Evolutionary conservation across 2,329 filamentous ascomycete genomes (phyloP).

Genomic region (Mycosphaerella sp.): DNA sequence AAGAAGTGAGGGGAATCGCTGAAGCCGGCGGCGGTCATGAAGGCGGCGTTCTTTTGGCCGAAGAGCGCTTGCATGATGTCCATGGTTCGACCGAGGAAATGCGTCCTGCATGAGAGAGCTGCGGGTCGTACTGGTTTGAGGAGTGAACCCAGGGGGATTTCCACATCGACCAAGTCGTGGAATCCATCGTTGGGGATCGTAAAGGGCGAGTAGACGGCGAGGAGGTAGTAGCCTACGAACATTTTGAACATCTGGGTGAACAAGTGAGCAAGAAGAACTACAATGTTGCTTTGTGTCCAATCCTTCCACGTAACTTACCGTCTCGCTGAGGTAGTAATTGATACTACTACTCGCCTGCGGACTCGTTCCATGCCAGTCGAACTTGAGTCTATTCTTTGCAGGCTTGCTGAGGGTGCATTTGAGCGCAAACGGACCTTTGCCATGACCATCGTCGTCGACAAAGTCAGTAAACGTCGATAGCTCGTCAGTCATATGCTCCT

Average conservation of each 20-base stretch:
- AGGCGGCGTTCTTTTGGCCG: conserved; percentile 25
- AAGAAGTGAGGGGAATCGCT: conserved; percentile 27
- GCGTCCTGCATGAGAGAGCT: conserved; percentile 24
- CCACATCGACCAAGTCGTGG: conserved; percentile 25
- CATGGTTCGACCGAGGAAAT: conserved; percentile 26
- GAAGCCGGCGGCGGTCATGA: conserved; percentile 27
- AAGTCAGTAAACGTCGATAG: conserved; percentile 24
- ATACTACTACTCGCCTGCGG: conserved; percentile 27
- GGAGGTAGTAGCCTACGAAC: conserved; percentile 26
- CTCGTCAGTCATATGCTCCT: conserved; percentile 26
- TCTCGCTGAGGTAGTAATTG: conserved; percentile 26
- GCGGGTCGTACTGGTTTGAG: conserved; percentile 26
- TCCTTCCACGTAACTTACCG: conserved; percentile 7
- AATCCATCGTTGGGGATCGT: conserved; percentile 27
- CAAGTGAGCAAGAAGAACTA: neutral
- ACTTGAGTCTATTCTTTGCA: conserved; percentile 22
- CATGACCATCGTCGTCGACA: conserved; percentile 27
- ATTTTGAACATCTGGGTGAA: conserved; percentile 12
- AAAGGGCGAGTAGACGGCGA: conserved; percentile 22
- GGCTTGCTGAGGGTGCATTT: conserved; percentile 27
- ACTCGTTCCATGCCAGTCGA: conserved; percentile 25
- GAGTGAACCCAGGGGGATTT: conserved; percentile 21
- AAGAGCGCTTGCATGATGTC: conserved; percentile 29
- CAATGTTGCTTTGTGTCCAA: neutral
- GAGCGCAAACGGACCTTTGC: conserved; percentile 24